A percentile compares a stretch with the other conserved stretches of the same genome.
Conservation (phyloP, 148 eudicot species). For the Gaultheria prostrata region DNA sequence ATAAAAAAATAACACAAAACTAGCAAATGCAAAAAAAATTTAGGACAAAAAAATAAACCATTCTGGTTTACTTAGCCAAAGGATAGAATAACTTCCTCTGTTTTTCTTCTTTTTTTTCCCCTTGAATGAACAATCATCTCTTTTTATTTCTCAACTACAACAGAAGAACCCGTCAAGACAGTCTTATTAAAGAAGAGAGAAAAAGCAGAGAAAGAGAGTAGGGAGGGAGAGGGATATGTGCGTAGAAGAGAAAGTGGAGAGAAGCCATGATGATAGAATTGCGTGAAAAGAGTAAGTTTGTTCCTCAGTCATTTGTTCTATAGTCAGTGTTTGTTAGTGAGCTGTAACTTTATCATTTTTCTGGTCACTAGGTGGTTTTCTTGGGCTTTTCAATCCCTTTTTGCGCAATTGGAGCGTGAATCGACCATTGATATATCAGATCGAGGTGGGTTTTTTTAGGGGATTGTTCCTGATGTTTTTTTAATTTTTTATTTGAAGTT, state of each 20-base stretch:
- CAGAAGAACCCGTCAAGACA: not conserved
- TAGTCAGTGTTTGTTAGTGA: not conserved
- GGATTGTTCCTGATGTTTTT: not conserved
- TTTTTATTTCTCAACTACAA: not conserved
- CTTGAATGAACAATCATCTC: no score
- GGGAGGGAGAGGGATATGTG: not conserved
- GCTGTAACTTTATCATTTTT: not conserved
- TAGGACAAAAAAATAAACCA: no score
- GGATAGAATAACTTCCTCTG: no score
- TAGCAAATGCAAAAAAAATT: no score
- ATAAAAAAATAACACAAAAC: no score
- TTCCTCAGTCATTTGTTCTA: not conserved
- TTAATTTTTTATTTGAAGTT: not conserved
- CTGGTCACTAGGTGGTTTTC: not conserved
- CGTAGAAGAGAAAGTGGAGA: not conserved
- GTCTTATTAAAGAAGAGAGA: not conserved
- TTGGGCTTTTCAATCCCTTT: not conserved
- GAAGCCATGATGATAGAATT: not conserved
- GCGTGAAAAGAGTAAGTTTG: not conserved
- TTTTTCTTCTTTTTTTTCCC: no score
- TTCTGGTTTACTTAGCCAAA: no score
- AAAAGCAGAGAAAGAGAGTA: not conserved
- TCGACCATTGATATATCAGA: constrained; percentile 4
- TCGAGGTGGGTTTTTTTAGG: constrained; percentile 7
- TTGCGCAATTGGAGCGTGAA: not conserved